phyloP scores from a whole-genome alignment of 2,329 filamentous ascomycete genomes.

The Colletotrichum godetiae region DNA sequence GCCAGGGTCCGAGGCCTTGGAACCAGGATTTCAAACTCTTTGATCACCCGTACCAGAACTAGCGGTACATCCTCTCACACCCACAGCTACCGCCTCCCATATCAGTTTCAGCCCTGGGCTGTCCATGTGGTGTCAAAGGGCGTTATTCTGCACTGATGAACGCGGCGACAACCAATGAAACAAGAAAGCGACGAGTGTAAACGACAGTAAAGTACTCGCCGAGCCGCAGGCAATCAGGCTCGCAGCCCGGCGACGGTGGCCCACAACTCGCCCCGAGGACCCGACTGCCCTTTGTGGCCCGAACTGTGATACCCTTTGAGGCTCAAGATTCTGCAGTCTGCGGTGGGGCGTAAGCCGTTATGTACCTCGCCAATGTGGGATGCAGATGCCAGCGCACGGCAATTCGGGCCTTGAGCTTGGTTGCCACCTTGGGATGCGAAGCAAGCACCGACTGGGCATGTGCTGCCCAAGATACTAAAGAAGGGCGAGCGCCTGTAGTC shows the following conservation, averaged over 20 bases:
- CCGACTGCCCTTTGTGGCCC: background rate
- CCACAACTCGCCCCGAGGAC: background rate
- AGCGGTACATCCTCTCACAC: background rate
- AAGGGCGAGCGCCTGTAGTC: conserved; percentile 25
- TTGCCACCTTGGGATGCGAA: conserved; percentile 12
- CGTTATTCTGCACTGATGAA: conserved; percentile 17
- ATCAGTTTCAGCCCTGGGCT: conserved; percentile 13
- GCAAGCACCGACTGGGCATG: conserved; percentile 12
- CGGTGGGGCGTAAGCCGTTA: conserved; percentile 12
- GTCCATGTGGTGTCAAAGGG: conserved; percentile 7
- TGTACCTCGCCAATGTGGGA: conserved; percentile 24
- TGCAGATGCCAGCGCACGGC: conserved; percentile 33
- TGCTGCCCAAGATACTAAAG: conserved; percentile 31
- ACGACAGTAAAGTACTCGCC: conserved; percentile 23
- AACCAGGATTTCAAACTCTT: background rate
- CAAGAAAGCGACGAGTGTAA: background rate
- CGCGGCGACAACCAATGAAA: conserved; percentile 26
- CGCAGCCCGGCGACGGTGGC: background rate
- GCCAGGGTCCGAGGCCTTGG: conserved; percentile 8
- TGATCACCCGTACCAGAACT: background rate
- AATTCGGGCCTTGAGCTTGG: conserved; percentile 1
- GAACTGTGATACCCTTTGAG: conserved; percentile 25
- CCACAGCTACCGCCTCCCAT: background rate
- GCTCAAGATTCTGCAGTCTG: conserved; percentile 16
- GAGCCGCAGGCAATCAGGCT: conserved; percentile 11